Conservation (phyloP, 441 rosid species). For the Biscutella auriculata region DNA sequence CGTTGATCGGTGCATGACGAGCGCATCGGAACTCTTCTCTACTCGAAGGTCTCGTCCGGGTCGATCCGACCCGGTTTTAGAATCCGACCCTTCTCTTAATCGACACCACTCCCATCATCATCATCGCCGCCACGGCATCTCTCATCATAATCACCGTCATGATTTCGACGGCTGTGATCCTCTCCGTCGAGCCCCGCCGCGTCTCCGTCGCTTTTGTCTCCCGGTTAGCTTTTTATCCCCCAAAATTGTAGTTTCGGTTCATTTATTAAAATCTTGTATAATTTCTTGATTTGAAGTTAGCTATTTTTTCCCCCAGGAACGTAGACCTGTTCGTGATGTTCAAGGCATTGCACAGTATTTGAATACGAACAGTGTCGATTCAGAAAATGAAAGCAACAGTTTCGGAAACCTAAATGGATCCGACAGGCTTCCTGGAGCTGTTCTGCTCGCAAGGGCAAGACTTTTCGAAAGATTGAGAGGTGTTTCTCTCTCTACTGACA, state of each 20-base stretch:
- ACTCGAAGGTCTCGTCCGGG: slow-evolving; percentile 63
- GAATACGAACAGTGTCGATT: slow-evolving; percentile 23
- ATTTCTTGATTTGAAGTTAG: not conserved
- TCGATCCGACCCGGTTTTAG: slow-evolving; percentile 36
- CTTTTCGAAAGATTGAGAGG: slow-evolving; percentile 83
- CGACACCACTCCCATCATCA: slow-evolving; percentile 38
- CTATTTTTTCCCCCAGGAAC: slow-evolving; percentile 30
- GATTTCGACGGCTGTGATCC: slow-evolving; percentile 48
- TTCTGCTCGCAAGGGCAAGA: slow-evolving; percentile 79
- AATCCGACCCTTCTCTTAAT: slow-evolving; percentile 27
- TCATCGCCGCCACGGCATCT: slow-evolving; percentile 16
- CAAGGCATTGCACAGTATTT: slow-evolving; percentile 30
- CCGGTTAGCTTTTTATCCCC: not conserved
- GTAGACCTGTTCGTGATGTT: slow-evolving; percentile 25
- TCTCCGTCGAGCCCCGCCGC: slow-evolving; percentile 31
- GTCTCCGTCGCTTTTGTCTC: slow-evolving; percentile 19
- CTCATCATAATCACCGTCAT: slow-evolving; percentile 28
- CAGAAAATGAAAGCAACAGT: slow-evolving; percentile 29
- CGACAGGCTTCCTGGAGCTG: slow-evolving; percentile 86
- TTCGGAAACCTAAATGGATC: slow-evolving; percentile 27
- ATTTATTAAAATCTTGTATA: not conserved
- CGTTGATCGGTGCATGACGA: slow-evolving; percentile 56
- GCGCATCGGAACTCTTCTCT: slow-evolving; percentile 75
- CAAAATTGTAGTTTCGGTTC: not conserved
- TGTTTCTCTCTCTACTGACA: slow-evolving; percentile 47